phyloP scores from a whole-genome alignment of 2,329 filamentous ascomycete genomes.

The Rutstroemia sydowiana region DNA sequence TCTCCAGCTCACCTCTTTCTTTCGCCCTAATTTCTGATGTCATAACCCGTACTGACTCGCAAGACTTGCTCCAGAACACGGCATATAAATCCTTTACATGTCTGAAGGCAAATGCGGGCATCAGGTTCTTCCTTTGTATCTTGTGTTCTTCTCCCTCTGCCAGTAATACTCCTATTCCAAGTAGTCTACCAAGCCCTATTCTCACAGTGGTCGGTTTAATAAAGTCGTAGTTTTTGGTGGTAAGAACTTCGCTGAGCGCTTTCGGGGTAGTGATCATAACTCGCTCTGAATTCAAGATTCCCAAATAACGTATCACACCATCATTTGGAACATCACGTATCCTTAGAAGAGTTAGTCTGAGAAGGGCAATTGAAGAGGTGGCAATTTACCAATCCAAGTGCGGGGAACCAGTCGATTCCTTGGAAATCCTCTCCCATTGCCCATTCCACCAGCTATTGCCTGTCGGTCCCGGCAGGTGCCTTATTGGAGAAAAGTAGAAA shows the following conservation, averaged over 20 bases:
- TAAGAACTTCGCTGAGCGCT: constrained; percentile 62
- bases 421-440: constrained; percentile 33
- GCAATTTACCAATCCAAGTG: constrained; percentile 31
- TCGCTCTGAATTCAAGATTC: constrained; percentile 54
- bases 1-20: constrained; percentile 37
- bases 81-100: constrained; percentile 81
- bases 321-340: constrained; percentile 54
- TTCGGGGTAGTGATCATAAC: constrained; percentile 55
- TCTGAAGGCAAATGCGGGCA: constrained; percentile 78
- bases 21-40: constrained; percentile 38
- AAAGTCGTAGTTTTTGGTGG: constrained; percentile 63
- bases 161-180: constrained; percentile 67
- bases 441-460: constrained; percentile 38
- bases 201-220: constrained; percentile 51
- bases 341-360: constrained; percentile 34
- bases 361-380: neutral
- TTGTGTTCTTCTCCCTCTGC: constrained; percentile 91
- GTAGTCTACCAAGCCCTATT: constrained; percentile 50
- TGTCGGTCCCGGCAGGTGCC: constrained; percentile 46
- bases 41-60: constrained; percentile 60
- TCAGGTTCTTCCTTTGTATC: constrained; percentile 68
- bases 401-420: constrained; percentile 34
- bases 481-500: constrained; percentile 48
- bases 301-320: constrained; percentile 60
- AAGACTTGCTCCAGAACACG: constrained; percentile 72